These are phyloP conservation scores for Canna indica DNA, from an alignment of 176 grass and related monocot species.

Conservation along the genomic window DNA sequence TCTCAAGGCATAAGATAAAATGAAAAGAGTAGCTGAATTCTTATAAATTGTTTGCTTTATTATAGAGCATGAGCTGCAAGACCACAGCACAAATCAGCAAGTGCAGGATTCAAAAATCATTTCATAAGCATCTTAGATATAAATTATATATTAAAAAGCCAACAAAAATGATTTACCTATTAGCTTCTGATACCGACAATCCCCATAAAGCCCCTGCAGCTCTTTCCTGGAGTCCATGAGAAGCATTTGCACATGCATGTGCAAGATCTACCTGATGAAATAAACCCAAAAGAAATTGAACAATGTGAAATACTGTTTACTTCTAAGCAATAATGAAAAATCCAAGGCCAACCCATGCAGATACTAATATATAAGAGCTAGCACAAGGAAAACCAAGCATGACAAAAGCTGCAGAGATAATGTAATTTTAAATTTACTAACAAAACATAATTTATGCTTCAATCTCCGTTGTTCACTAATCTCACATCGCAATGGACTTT, in stretches of 20 bases:
- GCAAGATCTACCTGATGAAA: conserved; percentile 79
- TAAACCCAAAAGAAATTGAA: conserved; percentile 15
- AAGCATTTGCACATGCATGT: conserved; percentile 81
- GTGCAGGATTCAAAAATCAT: background rate
- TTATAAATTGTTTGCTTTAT: background rate
- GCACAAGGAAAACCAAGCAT: background rate
- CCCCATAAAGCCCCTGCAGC: conserved; percentile 98
- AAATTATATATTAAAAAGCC: background rate
- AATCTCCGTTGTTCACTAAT: too few relatives aligned
- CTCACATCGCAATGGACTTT: background rate
- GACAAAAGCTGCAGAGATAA: background rate
- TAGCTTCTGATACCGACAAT: conserved; percentile 96
- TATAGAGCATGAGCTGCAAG: background rate
- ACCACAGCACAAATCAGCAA: background rate
- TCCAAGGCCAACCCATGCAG: background rate
- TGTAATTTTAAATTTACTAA: background rate
- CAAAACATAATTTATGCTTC: background rate
- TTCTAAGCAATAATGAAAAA: background rate
- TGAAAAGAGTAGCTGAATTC: background rate
- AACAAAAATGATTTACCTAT: conserved; percentile 47
- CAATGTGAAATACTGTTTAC: conserved; percentile 2
- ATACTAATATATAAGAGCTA: background rate
- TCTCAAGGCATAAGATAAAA: background rate
- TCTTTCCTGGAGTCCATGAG: conserved; percentile 97
- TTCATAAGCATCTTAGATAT: background rate